Base-by-base conservation (phyloP, 2,329 filamentous ascomycete genomes). In the Grosmannia penicillata region DNA sequence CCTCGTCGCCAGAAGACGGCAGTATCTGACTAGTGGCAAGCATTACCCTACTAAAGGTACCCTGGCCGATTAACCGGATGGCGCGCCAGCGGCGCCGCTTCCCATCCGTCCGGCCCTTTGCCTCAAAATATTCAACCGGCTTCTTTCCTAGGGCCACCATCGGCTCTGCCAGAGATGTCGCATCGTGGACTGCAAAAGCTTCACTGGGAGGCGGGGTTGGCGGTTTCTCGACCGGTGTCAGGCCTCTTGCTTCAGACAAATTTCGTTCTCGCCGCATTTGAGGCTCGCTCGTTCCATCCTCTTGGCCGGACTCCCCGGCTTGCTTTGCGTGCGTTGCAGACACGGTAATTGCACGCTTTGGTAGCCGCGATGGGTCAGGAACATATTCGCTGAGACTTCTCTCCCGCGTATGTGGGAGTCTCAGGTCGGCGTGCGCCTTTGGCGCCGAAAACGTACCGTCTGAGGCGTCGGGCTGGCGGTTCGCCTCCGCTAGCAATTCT, bases 1-100 rank as follows among this genome's bases (percentile, higher is more conserved):
- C 54, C 41, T 63, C 59, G 22, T 65, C 61, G 27, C 68, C 65
- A 9, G 65, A 55, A 0, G 45, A 40, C 2, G 45, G 33, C 10
- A 63, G 58, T 29, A 75, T 70, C 53, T 93, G 76, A 50, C 82
- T 85, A 10, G 87, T 93, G 5, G 87, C 91, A 30, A 98, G 66
- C 60, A 93, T 80, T 17, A 98, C 91, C 51, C 83, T 83, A 55
- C 87, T 95, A 56, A 98, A 98, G 0, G 91, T 95, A 27, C 91
- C 91, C 50, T 94, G 84, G 6, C 91, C 91, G 6, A 98, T 70
- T 46, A 78, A 64, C 42, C 82, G 79, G 28, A 98, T 61, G 11
- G 80, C 81, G 47, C 82, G 74, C 76, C 91, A 98, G 47, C 75
- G 69, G 40, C 80, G 75, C 17, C 75, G 67, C 54, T 87, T 86